Base-by-base conservation (phyloP, 1,139 yeast genomes). In the Blastobotrys niveus region DNA sequence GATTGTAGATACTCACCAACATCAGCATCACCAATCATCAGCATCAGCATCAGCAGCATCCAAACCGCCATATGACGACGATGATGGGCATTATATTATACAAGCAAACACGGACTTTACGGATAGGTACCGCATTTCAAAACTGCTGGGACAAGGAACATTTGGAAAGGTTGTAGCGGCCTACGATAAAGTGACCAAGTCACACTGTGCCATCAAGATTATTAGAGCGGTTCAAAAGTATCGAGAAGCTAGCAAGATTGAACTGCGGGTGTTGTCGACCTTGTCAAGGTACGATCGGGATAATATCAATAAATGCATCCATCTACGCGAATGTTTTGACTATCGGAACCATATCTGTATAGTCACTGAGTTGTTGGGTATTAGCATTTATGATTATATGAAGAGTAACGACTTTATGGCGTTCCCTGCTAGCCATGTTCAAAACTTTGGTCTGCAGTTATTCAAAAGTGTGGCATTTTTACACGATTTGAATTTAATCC, bases 291-390 rank as follows among this genome's bases (percentile, higher is more conserved):
- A 75, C 46, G 91, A 87, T 62, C 62, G 73, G 45, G 73, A 77
- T 52, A 86, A 84, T 62, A 74, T 82, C 31, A 59, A 66, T 54
- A 58, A 60, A 25, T 65, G 68, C 49, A 84, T 87, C 49, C 95
- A 85, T 59, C 66, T 91, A 46, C 73, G 85, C 32, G 96, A 89
- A 59, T 89, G 94, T 61, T 85, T 93, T 64, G 98, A 91, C 66
- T 93, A 77, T 64, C 74, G 94, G 53, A 88, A 91, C 58, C 99
- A 93, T 64, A 87, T 93, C 40, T 89, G 97, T 68, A 79, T 89
- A 25, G 95, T 93, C 3, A 89, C 97, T 0, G 95, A 89, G 59
- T 70, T 91, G 44, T 72, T 86, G 51, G 88, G 88, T 53, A 82
- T 83, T 48, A 84, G 95, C 17, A 74, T 91, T 9, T 93, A 82